These are phyloP conservation scores for Lachancea nothofagi DNA, from an alignment of 805 yeast genomes.

Conservation along the genomic window DNA sequence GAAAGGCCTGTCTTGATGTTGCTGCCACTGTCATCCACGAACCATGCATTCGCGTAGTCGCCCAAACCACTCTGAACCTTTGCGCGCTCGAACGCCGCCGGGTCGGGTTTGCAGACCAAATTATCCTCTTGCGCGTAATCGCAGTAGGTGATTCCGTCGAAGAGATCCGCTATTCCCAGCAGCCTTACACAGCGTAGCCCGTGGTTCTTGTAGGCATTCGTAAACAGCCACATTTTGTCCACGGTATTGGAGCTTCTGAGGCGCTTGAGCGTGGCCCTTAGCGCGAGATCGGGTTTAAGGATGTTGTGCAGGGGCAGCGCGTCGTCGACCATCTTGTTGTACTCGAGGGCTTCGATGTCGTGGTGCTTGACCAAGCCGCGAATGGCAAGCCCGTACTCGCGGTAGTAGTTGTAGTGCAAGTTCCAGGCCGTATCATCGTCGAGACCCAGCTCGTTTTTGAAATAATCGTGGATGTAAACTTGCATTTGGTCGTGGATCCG, in stretches of 20 bases:
- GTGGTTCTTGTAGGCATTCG: constrained; percentile 91
- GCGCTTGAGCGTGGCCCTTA: constrained; percentile 47
- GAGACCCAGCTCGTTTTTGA: constrained; percentile 56
- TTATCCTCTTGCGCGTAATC: constrained; percentile 64
- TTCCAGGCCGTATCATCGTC: constrained; percentile 67
- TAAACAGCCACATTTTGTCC: constrained; percentile 81
- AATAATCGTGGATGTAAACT: constrained; percentile 73
- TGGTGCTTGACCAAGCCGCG: constrained; percentile 70
- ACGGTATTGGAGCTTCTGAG: constrained; percentile 45
- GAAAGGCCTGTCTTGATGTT: constrained; percentile 70
- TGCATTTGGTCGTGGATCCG: constrained; percentile 86
- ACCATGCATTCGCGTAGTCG: constrained; percentile 50
- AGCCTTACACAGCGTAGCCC: constrained; percentile 74
- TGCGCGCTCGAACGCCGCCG: constrained; percentile 57
- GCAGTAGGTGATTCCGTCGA: constrained; percentile 92
- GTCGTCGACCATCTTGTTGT: constrained; percentile 86
- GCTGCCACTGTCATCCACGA: constrained; percentile 80
- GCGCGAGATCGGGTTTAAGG: constrained; percentile 53
- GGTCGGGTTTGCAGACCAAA: constrained; percentile 86
- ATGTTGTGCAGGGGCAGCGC: constrained; percentile 79
- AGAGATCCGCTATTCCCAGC: constrained; percentile 84
- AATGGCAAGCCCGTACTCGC: constrained; percentile 84
- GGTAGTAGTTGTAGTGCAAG: constrained; percentile 71
- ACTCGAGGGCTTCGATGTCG: constrained; percentile 80
- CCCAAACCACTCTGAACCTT: constrained; percentile 47